Conservation (phyloP, 2,329 filamentous ascomycete genomes). For the Cadophora luteo-olivacea region DNA sequence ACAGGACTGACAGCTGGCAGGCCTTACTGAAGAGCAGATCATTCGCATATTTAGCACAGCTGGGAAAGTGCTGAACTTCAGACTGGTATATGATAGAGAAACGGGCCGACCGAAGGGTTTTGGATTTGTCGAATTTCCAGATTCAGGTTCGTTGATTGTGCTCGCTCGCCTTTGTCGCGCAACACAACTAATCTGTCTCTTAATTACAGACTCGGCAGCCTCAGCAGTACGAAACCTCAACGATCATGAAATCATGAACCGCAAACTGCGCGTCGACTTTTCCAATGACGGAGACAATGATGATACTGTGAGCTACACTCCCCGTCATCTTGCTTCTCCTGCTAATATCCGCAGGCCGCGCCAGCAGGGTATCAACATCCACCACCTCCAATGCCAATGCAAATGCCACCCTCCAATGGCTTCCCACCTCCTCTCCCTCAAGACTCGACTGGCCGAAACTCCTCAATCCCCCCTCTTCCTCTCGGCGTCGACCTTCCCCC, state of each 20-base stretch:
- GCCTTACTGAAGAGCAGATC: slow-evolving; percentile 95
- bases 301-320: slow-evolving; percentile 46
- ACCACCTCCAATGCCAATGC: slow-evolving; percentile 37
- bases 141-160: slow-evolving; percentile 67
- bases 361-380: slow-evolving; percentile 46
- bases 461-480: slow-evolving; percentile 79
- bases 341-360: slow-evolving; percentile 35
- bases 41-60: slow-evolving; percentile 90
- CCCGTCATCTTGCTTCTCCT: slow-evolving; percentile 2
- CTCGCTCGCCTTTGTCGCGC: slow-evolving; percentile 19
- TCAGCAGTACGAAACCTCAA: slow-evolving; percentile 95
- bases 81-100: slow-evolving; percentile 93
- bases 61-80: slow-evolving; percentile 89
- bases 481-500: slow-evolving; percentile 83
- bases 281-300: slow-evolving; percentile 84
- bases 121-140: slow-evolving; percentile 94
- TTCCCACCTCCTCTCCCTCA: slow-evolving; percentile 34
- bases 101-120: slow-evolving; percentile 95
- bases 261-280: slow-evolving; percentile 94
- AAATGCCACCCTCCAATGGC: slow-evolving; percentile 32
- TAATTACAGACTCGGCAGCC: slow-evolving; percentile 74
- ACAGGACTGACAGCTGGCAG: slow-evolving; percentile 53
- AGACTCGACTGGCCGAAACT: slow-evolving; percentile 46
- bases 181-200: slow-evolving; percentile 19
- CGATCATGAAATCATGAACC: slow-evolving; percentile 92